A percentile compares a stretch with the other conserved stretches of the same genome.
Conservation (phyloP, 2,329 filamentous ascomycete genomes). For the Graphilbum fragrans region DNA sequence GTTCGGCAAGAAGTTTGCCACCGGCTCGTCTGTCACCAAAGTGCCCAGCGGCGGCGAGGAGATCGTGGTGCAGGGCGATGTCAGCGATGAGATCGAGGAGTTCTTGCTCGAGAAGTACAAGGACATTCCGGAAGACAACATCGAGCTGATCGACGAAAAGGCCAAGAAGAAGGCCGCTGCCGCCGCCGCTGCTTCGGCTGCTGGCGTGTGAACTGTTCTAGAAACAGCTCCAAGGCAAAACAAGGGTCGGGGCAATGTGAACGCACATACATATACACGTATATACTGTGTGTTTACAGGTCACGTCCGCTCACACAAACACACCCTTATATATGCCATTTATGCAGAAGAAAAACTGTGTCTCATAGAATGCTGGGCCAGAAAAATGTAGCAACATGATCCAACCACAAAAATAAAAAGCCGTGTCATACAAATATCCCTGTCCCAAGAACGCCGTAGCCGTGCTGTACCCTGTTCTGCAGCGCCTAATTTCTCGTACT, state of each 20-base stretch:
- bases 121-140: constrained; percentile 86
- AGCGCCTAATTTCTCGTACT: background rate
- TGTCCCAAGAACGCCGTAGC: background rate
- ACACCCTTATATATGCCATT: too few species aligned
- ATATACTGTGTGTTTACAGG: too few species aligned
- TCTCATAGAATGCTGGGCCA: background rate
- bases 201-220: background rate
- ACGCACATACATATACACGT: too few species aligned
- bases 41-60: constrained; percentile 77
- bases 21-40: constrained; percentile 86
- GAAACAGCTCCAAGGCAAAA: too few species aligned
- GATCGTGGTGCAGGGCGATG: constrained; percentile 94
- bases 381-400: background rate
- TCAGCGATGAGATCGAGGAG: constrained; percentile 88
- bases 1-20: constrained; percentile 97
- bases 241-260: too few species aligned
- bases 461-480: background rate
- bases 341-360: too few species aligned
- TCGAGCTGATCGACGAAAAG: constrained; percentile 92
- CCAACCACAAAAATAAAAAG: background rate
- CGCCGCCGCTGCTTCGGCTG: constrained; percentile 9
- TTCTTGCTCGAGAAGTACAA: constrained; percentile 83
- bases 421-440: too few species aligned
- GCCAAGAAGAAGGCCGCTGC: constrained; percentile 60
- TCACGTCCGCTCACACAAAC: too few species aligned